These are phyloP conservation scores for Pisolithus orientalis DNA, from an alignment of 768 basidiomycete genomes.

Conservation along the genomic window DNA sequence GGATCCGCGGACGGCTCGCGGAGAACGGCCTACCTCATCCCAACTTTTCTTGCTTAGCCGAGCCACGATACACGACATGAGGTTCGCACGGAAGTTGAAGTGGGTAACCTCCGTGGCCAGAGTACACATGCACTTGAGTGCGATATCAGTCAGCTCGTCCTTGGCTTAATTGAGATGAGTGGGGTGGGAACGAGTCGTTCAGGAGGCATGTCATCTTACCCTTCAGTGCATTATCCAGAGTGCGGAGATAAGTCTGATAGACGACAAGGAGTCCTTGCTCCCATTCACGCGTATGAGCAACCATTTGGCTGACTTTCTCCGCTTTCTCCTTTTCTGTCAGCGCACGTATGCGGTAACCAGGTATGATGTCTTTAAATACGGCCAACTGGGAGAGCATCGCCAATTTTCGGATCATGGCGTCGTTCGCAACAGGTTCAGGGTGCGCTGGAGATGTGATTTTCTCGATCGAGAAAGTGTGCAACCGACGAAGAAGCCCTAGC, in stretches of 20 bases:
- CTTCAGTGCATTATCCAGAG: slow-evolving; percentile 84
- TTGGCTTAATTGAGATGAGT: slow-evolving; percentile 39
- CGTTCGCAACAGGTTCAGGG: slow-evolving; percentile 69
- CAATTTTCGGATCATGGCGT: slow-evolving; percentile 76
- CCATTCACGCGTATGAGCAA: slow-evolving; percentile 85
- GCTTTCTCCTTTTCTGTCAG: slow-evolving; percentile 87
- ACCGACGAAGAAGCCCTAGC: slow-evolving; percentile 83
- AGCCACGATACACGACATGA: slow-evolving; percentile 83
- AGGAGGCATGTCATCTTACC: slow-evolving; percentile 31
- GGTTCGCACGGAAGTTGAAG: slow-evolving; percentile 94
- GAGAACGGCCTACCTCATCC: slow-evolving; percentile 61
- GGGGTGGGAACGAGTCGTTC: slow-evolving; percentile 1
- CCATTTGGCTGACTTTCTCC: slow-evolving; percentile 93
- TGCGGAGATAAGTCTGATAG: slow-evolving; percentile 85
- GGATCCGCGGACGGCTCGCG: slow-evolving; percentile 1
- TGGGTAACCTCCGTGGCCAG: slow-evolving; percentile 79
- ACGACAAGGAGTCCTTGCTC: slow-evolving; percentile 87
- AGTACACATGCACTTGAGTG: slow-evolving; percentile 84
- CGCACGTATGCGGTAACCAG: slow-evolving; percentile 90
- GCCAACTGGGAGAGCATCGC: slow-evolving; percentile 87
- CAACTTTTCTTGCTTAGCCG: slow-evolving; percentile 81
- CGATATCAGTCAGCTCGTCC: slow-evolving; percentile 57
- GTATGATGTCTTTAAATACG: slow-evolving; percentile 94
- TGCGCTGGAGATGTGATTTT: slow-evolving; percentile 65
- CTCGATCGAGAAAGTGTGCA: slow-evolving; percentile 84